Conservation (phyloP, 768 basidiomycete genomes). For the Leucocoprinus birnbaumii region DNA sequence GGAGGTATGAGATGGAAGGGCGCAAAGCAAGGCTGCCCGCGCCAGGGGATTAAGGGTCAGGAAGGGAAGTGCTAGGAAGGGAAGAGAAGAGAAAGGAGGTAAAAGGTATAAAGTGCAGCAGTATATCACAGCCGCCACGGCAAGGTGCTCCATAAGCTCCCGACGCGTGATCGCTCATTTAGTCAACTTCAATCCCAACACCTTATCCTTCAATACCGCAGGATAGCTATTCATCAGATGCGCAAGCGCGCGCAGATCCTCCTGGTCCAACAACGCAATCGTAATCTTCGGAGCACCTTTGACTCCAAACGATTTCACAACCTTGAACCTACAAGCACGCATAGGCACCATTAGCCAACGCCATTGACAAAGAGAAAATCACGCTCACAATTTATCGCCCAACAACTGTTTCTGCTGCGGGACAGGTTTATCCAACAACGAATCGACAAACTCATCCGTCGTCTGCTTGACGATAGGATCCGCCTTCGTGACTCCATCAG, state of each 20-base stretch:
- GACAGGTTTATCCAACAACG: slow-evolving; percentile 49
- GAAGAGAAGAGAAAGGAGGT: background rate
- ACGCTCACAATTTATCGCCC: slow-evolving; percentile 69
- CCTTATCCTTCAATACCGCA: slow-evolving; percentile 79
- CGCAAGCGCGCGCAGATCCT: slow-evolving; percentile 79
- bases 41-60: no score
- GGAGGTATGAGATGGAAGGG: no score
- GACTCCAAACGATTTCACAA: slow-evolving; percentile 78
- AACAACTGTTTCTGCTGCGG: slow-evolving; percentile 75
- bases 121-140: no score
- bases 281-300: slow-evolving; percentile 85
- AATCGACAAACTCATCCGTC: slow-evolving; percentile 73
- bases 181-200: slow-evolving; percentile 26
- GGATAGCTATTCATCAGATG: slow-evolving; percentile 90
- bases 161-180: slow-evolving; percentile 24
- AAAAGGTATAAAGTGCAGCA: background rate
- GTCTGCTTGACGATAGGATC: slow-evolving; percentile 67
- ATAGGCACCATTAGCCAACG: background rate
- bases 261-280: slow-evolving; percentile 78
- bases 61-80: no score
- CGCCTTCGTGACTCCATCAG: slow-evolving; percentile 52
- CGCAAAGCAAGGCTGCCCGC: no score
- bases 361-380: background rate
- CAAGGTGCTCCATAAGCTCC: no score
- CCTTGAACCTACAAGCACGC: slow-evolving; percentile 36